Base-by-base conservation (phyloP, 1,139 yeast species). In the Yamadazyma dushanensis region DNA sequence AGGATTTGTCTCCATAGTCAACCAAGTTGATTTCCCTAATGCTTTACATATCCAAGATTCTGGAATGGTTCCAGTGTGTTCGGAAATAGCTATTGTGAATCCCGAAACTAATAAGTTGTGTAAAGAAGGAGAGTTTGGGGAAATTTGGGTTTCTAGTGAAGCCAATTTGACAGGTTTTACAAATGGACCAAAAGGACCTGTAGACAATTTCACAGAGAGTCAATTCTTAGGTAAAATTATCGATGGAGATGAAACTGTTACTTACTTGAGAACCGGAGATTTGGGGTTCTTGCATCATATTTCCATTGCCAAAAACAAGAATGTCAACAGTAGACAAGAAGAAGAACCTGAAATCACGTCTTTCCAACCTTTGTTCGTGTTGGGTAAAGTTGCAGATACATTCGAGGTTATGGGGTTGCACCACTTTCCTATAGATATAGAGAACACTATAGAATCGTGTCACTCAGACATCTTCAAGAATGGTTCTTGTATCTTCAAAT, bases 31-130 rank as follows among this genome's bases (percentile, higher is more conserved):
- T 37, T 76, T 75, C 34, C 80, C 83, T 2, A 75, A 78, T 38
- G 86, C 89, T 0, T 64, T 92, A 36, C 83, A 83, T 44, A 65
- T 94, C 11, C 96, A 89, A 51, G 98, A 94, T 54, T 86, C 96
- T 0, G 99, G 99, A 7, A 85, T 90, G 76, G 97, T 90, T 0
- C 95, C 97, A 0, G 92, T 89, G 11, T 87, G 95, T 54, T 87
- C 97, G 0, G 95, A 89, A 54, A 79, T 94, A 28, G 94, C 96
- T 1, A 86, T 92, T 43, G 97, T 92, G 4, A 94, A 94, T 48
- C 98, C 98, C 0, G 97, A 90, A 56, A 92, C 97, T 0, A 62
- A 77, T 33, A 64, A 67, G 35, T 64, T 89, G 13, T 92, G 98
- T 57, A 78, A 76, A 42, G 83, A 82, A 39, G 97, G 97, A n/a